Conservation (phyloP, 1,284 basidiomycete genomes). For the Puccinia polysora region DNA sequence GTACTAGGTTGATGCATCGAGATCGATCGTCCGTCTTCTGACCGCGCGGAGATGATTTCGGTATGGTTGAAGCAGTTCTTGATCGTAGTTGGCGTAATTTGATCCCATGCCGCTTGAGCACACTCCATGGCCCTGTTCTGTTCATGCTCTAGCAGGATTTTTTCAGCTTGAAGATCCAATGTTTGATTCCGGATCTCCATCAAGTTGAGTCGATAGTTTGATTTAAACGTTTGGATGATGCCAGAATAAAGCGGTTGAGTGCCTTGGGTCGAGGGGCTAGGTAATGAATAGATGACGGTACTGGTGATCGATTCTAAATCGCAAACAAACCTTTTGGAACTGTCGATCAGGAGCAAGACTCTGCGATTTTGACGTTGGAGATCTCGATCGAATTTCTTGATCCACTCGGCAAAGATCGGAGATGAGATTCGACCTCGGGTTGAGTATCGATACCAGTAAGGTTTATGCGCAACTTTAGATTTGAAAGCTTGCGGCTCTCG, state of each 20-base stretch:
- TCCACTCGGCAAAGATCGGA: constrained; percentile 37
- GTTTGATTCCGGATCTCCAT: neutral
- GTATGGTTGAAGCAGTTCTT: constrained; percentile 30
- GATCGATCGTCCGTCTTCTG: neutral
- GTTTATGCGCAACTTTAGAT: neutral
- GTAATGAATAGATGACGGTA: constrained; percentile 1
- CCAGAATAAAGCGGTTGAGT: constrained; percentile 22
- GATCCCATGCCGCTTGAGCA: constrained; percentile 29
- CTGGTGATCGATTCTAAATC: constrained; percentile 17
- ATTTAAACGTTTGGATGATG: constrained; percentile 29
- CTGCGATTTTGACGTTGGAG: constrained; percentile 18
- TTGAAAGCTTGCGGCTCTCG: constrained; percentile 2
- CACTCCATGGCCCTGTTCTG: constrained; percentile 22
- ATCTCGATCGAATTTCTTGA: constrained; percentile 40
- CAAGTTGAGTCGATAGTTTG: constrained; percentile 27
- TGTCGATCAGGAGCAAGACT: constrained; percentile 28
- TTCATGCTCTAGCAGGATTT: neutral
- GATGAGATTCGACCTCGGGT: constrained; percentile 23
- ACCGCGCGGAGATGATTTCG: constrained; percentile 10
- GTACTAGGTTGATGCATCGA: neutral
- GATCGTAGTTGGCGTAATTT: constrained; percentile 25
- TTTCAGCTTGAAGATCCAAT: neutral
- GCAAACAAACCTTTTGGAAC: neutral
- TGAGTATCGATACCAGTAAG: constrained; percentile 26
- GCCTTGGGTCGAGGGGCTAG: neutral